Evolutionary conservation across 2,329 filamentous ascomycete species (phyloP).

Genomic region (Colletotrichum falcatum): DNA sequence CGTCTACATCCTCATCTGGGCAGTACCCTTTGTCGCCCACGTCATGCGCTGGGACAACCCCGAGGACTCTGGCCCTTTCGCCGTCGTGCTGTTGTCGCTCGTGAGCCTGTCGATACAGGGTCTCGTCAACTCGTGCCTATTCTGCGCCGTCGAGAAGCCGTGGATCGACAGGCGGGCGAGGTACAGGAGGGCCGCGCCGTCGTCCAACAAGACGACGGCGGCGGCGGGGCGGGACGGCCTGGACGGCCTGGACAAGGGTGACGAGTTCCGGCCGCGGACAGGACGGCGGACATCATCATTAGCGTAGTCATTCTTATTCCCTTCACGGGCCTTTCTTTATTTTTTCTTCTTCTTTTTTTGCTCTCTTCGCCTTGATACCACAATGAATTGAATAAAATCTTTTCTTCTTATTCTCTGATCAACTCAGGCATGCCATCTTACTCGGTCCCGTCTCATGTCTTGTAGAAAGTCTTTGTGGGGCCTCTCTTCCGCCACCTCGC

Average conservation of each 20-base stretch:
- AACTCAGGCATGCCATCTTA: neutral
- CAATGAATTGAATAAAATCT: constrained; percentile 35
- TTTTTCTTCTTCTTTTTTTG: neutral
- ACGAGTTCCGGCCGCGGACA: constrained; percentile 31
- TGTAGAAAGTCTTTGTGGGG: neutral
- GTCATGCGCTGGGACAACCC: constrained; percentile 65
- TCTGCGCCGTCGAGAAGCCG: constrained; percentile 76
- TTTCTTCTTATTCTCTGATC: neutral
- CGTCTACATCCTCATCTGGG: constrained; percentile 79
- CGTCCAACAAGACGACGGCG: constrained; percentile 23
- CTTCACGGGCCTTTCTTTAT: neutral
- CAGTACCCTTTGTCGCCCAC: constrained; percentile 76
- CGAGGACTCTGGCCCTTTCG: constrained; percentile 57
- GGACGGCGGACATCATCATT: constrained; percentile 33
- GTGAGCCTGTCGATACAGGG: constrained; percentile 75
- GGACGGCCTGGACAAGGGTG: constrained; percentile 35
- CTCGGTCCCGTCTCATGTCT: too few species aligned
- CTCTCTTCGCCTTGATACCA: constrained; percentile 33
- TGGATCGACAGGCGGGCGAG: constrained; percentile 59
- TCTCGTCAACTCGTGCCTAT: constrained; percentile 75
- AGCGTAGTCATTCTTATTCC: constrained; percentile 21
- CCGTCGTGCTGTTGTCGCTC: constrained; percentile 65
- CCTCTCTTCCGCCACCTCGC: too few species aligned
- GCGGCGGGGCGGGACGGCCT: too few species aligned
- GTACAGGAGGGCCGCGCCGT: constrained; percentile 28